phyloP scores from a whole-genome alignment of 2,329 filamentous ascomycete species.

The Acrodontium crateriforme region DNA sequence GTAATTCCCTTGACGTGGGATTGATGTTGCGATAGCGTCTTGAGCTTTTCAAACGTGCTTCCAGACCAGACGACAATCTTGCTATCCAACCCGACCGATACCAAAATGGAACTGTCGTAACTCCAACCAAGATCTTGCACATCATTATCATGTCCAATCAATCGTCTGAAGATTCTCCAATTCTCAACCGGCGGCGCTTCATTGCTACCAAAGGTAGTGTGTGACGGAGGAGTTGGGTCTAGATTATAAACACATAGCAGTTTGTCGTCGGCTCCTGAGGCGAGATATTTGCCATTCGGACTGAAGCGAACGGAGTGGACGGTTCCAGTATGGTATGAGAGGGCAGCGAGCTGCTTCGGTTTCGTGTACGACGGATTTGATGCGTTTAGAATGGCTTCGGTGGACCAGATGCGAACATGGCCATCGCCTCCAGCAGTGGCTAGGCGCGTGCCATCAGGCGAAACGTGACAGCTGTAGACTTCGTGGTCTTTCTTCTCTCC shows the following conservation, averaged over 20 bases:
- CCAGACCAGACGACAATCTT: constrained; percentile 98
- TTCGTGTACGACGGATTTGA: constrained; percentile 56
- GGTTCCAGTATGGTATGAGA: constrained; percentile 96
- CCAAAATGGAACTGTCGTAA: constrained; percentile 83
- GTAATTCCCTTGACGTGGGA: constrained; percentile 98
- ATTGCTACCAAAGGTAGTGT: constrained; percentile 69
- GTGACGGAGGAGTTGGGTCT: constrained; percentile 64
- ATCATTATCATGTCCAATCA: constrained; percentile 96
- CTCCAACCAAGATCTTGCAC: constrained; percentile 98
- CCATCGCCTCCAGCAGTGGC: constrained; percentile 95
- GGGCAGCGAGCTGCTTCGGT: constrained; percentile 88
- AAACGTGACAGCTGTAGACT: constrained; percentile 96
- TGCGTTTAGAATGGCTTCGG: constrained; percentile 77
- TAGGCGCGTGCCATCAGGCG: constrained; percentile 79
- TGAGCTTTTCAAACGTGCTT: constrained; percentile 94
- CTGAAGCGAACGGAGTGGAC: constrained; percentile 97
- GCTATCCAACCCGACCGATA: constrained; percentile 91
- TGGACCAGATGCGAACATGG: constrained; percentile 95
- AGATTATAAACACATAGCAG: constrained; percentile 95
- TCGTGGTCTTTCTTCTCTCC: constrained; percentile 97
- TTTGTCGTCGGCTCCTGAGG: constrained; percentile 95
- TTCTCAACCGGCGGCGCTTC: constrained; percentile 91
- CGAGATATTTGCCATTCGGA: constrained; percentile 84
- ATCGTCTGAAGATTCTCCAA: constrained; percentile 85
- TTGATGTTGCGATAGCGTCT: constrained; percentile 82